Evolutionary conservation across 2,329 filamentous ascomycete genomes (phyloP).

Genomic region (Ilyonectria robusta): DNA sequence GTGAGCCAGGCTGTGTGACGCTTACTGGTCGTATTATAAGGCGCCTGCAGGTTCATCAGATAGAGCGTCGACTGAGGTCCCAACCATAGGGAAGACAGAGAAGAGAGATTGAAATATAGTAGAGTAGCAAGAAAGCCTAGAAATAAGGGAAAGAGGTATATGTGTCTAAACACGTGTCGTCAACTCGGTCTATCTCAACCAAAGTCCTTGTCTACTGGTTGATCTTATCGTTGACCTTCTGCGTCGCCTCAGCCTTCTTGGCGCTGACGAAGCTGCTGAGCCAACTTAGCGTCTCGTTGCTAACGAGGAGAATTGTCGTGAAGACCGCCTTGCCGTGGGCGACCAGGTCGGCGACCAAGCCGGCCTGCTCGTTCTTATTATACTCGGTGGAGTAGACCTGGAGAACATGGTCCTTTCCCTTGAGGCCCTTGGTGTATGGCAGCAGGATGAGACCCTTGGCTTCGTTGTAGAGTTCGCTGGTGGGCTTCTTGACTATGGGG

Average conservation of each 20-base stretch:
- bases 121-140: not conserved
- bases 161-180: not conserved
- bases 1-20: not conserved
- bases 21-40: constrained; percentile 65
- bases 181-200: not conserved
- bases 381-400: constrained; percentile 70
- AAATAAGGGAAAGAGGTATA: not conserved
- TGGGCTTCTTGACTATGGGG: constrained; percentile 82
- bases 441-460: constrained; percentile 73
- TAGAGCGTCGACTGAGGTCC: constrained; percentile 32
- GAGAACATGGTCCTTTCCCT: constrained; percentile 74
- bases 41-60: constrained; percentile 51
- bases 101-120: not conserved
- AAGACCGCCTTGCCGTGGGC: constrained; percentile 79
- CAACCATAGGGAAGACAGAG: not conserved
- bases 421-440: constrained; percentile 73
- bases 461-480: constrained; percentile 76
- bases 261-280: constrained; percentile 70
- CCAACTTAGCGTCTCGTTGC: constrained; percentile 75
- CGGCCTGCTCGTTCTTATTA: constrained; percentile 75
- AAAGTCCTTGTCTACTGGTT: constrained; percentile 55
- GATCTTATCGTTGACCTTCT: constrained; percentile 67
- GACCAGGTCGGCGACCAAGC: constrained; percentile 60
- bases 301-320: constrained; percentile 76
- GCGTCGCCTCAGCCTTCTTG: constrained; percentile 75